These are phyloP conservation scores for Apostasia shenzhenica DNA, from an alignment of 106 monocot genomes.

Conservation along the genomic window DNA sequence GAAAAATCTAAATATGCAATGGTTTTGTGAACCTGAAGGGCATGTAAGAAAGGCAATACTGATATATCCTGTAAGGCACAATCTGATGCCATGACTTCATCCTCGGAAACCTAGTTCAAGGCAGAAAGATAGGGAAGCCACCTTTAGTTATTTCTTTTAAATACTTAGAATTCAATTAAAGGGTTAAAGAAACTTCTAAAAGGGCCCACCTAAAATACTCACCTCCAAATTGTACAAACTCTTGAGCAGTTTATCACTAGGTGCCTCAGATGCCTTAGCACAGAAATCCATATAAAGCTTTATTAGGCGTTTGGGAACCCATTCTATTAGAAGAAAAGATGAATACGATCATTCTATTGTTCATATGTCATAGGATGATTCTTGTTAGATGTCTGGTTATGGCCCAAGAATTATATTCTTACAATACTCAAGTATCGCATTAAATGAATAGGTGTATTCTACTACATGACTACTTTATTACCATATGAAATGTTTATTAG, in stretches of 20 bases:
- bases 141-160: neutral
- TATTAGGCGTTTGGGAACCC: conserved; percentile 86
- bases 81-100: conserved; percentile 74
- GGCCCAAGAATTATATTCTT: no score
- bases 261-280: conserved; percentile 45
- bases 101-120: conserved; percentile 71
- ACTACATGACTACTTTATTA: no score
- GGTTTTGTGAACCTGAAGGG: conserved; percentile 64
- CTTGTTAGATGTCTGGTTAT: no score
- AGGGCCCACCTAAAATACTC: neutral
- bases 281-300: conserved; percentile 73
- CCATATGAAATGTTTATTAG: no score
- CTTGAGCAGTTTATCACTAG: conserved; percentile 57
- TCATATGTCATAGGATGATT: no score
- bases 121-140: neutral
- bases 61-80: conserved; percentile 83
- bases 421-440: no score
- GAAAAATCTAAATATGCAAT: conserved; percentile 75
- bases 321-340: conserved; percentile 37
- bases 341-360: neutral
- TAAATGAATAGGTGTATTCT: no score
- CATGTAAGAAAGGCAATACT: conserved; percentile 70
- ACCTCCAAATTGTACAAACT: conserved; percentile 84
- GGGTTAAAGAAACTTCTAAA: conserved; percentile 6
- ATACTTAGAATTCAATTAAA: neutral